Percentiles rank a stretch among this genome's conserved stretches.
Evolutionary conservation across 305 asterid genomes (phyloP).

Genomic region (Plantago coronopus): DNA sequence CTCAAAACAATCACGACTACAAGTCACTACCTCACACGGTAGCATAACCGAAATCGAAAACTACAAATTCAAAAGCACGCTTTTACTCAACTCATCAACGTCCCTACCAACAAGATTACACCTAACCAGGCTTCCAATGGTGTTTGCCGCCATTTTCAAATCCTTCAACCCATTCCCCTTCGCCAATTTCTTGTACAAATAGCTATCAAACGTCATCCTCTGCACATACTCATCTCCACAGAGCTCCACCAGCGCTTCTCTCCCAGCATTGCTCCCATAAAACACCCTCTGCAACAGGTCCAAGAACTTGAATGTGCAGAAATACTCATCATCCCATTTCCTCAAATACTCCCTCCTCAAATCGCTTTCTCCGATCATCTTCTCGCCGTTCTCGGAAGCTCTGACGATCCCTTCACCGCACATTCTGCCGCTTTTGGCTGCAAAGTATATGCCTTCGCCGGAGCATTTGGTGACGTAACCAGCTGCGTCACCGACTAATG

Average conservation of each 20-base stretch:
- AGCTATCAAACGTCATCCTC: conserved; percentile 80
- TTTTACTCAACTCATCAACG: conserved; percentile 21
- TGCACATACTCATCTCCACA: conserved; percentile 79
- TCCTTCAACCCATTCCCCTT: conserved; percentile 49
- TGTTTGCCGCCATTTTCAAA: conserved; percentile 45
- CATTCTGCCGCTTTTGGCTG: conserved; percentile 73
- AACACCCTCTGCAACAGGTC: conserved; percentile 60
- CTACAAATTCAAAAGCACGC: conserved; percentile 21
- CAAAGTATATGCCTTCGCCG: conserved; percentile 80
- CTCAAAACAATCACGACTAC: no score
- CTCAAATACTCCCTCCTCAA: conserved; percentile 63
- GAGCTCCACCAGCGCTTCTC: conserved; percentile 78
- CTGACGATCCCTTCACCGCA: conserved; percentile 70
- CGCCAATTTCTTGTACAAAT: conserved; percentile 62
- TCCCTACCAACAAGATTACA: conserved; percentile 54
- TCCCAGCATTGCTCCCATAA: conserved; percentile 59
- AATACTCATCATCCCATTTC: conserved; percentile 68
- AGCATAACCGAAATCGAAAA: not conserved
- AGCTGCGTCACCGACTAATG: conserved; percentile 77
- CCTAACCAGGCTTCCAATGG: conserved; percentile 63
- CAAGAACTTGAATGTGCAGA: conserved; percentile 54
- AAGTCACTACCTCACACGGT: no score
- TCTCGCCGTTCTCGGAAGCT: conserved; percentile 59
- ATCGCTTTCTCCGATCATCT: conserved; percentile 50
- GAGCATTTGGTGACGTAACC: conserved; percentile 84